A percentile compares a stretch with the other conserved stretches of the same genome.
These are phyloP conservation scores for Naganishia sp. DNA, from an alignment of 1,284 basidiomycete species.

Conservation along the genomic window DNA sequence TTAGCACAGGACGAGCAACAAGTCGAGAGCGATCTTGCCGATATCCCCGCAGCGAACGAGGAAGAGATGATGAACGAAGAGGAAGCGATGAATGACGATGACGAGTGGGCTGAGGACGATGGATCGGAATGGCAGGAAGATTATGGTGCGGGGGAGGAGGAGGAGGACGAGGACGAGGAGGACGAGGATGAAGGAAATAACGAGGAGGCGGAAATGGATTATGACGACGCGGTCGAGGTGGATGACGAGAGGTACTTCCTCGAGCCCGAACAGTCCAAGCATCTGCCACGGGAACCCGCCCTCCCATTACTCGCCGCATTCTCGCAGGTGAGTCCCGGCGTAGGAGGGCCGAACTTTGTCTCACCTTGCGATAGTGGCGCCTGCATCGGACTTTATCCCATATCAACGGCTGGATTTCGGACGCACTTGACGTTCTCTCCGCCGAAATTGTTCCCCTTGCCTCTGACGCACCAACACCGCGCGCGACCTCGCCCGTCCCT, in stretches of 20 bases:
- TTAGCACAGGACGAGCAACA: conserved; percentile 19
- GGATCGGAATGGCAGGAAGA: background rate
- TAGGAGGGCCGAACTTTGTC: background rate
- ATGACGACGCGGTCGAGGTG: conserved; percentile 6
- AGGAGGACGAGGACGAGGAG: background rate
- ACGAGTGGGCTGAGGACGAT: background rate
- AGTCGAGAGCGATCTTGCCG: conserved; percentile 30
- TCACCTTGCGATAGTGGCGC: conserved; percentile 8
- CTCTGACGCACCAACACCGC: background rate
- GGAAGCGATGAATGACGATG: conserved; percentile 23
- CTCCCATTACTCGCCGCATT: conserved; percentile 22
- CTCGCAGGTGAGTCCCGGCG: conserved; percentile 15
- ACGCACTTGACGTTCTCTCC: conserved; percentile 11
- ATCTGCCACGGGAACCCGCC: conserved; percentile 10
- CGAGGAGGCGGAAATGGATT: conserved; percentile 2
- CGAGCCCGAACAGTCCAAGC: conserved; percentile 29
- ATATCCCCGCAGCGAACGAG: conserved; percentile 29
- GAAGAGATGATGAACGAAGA: conserved; percentile 35
- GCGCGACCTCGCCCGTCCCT: background rate
- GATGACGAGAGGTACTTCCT: conserved; percentile 14
- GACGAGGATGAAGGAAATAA: conserved; percentile 2
- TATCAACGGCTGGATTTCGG: conserved; percentile 26
- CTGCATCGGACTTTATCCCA: conserved; percentile 9
- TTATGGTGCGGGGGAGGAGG: background rate
- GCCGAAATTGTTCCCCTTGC: background rate